Base-by-base conservation (phyloP, 305 asterid genomes). In the Fraxinus paxiana region DNA sequence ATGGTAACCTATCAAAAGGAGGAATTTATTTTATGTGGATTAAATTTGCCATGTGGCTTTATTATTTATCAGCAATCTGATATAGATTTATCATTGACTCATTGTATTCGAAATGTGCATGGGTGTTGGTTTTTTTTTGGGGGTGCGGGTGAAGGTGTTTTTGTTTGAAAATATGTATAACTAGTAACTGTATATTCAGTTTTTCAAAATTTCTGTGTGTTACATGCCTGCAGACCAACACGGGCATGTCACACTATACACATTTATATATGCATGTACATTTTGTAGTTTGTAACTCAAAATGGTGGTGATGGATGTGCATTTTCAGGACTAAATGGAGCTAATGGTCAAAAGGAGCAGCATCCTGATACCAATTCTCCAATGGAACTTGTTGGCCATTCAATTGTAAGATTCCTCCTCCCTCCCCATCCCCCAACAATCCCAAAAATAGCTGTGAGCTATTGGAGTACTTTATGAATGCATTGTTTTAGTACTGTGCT, bases 311-410 rank as follows among this genome's bases (percentile, higher is more conserved):
- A 61, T 83, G 35, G 63, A 28, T 81, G 48, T 48, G 12, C 34
- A 79, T 81, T 20, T 86, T 79, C 87, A 90, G 96, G 86, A 56
- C 81, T 85, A 71, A 84, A 85, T 84, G 88, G 86, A 81, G 86
- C 82, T 79, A 84, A 70, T 6, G 86, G 51, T 79, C 91, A 74
- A 79, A 90, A 84, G 76, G 87, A 85, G 77, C 93, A 86, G 80
- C 90, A 85, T 51, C 81, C 79, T 75, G 87, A 81, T 77, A 82
- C 85, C 65, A 85, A 84, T 86, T 79, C 92, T 51, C 93, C 87
- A 72, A 88, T 88, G 94, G 93, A 93, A 84, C 89, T 89, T 80
- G 92, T 91, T 80, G 90, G 97, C 35, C 97, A 89, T 88, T 93
- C 97, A 73, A 87, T 91, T 84, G 97, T 91, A 85, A 88, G 92